Base-by-base conservation (phyloP, 805 yeast genomes). In the Candida ficus region DNA sequence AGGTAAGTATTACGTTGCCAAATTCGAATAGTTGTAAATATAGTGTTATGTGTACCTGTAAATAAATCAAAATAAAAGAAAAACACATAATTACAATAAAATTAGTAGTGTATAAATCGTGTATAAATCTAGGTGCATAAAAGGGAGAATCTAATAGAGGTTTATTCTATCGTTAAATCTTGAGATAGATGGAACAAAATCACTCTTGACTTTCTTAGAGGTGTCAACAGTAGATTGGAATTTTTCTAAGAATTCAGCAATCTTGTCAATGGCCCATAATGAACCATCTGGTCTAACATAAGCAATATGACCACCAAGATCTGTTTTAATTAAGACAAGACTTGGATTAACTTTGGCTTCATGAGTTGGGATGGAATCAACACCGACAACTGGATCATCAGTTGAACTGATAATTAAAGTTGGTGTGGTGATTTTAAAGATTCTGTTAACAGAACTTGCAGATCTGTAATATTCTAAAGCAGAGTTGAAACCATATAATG, bases 271-370 rank as follows among this genome's bases (percentile, higher is more conserved):
- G 29, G 67, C 72, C 80, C 80, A 75, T 38, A 75, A 66, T 23
- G 68, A 63, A 29, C 71, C 67, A 31, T 70, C 58, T 7, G 55
- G 49, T 40, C 72, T 66, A 29, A 74, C 53, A 42, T 65, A 75
- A 1, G 75, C 83, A 54, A 82, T 68, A 56, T 83, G 93, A 7
- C 91, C 91, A 47, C 93, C 93, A 12, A 78, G 54, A 39, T 79
- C 75, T 1, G 87, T 73, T 34, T 75, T 71, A 5, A 77, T 65
- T 60, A 80, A 61, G 25, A 74, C 64, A 20, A 79, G 61, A 53
- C 73, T 78, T 13, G 89, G 88, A 45, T 82, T 81, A 23, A 66
- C 59, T 29, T 55, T 45, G 16, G 73, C 70, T 41, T 78, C 84
- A 4, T 56, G 38, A 18, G 45, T 43, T 9, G 90, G 88, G 30